Conservation (phyloP, 805 yeast genomes). For the Maudiozyma bulderi region DNA sequence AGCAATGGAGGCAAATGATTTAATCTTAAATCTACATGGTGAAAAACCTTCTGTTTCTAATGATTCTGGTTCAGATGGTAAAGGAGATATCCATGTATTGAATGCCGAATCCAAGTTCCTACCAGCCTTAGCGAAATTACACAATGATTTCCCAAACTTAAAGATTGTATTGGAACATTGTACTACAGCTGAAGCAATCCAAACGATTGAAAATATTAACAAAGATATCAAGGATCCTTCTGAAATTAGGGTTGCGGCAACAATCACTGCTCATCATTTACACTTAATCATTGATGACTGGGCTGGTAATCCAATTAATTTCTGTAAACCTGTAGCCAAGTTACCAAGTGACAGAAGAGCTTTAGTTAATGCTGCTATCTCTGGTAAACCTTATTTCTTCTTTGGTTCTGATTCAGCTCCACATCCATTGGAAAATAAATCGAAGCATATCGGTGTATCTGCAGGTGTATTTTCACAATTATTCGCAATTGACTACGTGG, state of each 20-base stretch:
- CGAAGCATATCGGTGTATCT: conserved; percentile 73
- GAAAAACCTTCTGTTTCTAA: conserved; percentile 69
- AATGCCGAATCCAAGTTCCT: conserved; percentile 90
- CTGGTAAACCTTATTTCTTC: conserved; percentile 87
- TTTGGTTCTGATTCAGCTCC: conserved; percentile 99
- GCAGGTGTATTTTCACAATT: conserved; percentile 98
- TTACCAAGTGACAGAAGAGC: conserved; percentile 77
- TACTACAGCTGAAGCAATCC: conserved; percentile 82
- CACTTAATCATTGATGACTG: conserved; percentile 83
- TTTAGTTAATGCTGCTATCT: conserved; percentile 75
- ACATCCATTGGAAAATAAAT: conserved; percentile 74
- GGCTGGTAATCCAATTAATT: conserved; percentile 94
- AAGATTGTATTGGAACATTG: conserved; percentile 90
- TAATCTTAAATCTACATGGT: conserved; percentile 88
- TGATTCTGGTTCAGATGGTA: conserved; percentile 37
- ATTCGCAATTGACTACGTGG: conserved; percentile 70
- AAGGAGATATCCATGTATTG: conserved; percentile 67
- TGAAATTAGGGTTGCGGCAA: conserved; percentile 66
- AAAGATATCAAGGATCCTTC: conserved; percentile 24
- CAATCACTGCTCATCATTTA: conserved; percentile 93
- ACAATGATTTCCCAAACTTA: conserved; percentile 72
- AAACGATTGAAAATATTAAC: conserved; percentile 62
- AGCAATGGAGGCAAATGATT: conserved; percentile 69
- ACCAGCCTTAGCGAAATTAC: conserved; percentile 77
- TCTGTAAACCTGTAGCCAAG: conserved; percentile 97